phyloP scores from a whole-genome alignment of 202 grass and related monocot species.

The Schoenoplectus triqueter region DNA sequence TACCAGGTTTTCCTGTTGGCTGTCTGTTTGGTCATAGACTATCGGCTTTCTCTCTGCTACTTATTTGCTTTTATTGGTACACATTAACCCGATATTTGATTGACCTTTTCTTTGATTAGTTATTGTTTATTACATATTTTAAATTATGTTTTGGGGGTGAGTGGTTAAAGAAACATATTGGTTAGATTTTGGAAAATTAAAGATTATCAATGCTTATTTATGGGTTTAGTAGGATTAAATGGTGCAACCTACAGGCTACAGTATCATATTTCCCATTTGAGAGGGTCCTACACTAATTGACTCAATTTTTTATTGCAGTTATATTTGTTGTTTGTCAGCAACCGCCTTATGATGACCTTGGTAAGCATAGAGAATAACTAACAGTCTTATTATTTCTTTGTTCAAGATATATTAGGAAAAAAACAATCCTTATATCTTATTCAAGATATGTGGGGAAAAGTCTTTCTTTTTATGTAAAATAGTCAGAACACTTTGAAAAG shows the following conservation, averaged over 20 bases:
- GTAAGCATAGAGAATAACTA: conserved; percentile 44
- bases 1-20: conserved; percentile 76
- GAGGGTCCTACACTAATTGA: conserved; percentile 39
- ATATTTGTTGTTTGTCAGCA: conserved; percentile 86
- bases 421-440: neutral
- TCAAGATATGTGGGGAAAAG: neutral
- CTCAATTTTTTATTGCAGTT: conserved; percentile 63
- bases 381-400: neutral
- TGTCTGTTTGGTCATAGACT: conserved; percentile 70
- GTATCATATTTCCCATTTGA: conserved; percentile 27
- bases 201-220: neutral
- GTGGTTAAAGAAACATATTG: neutral
- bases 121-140: conserved; percentile 13
- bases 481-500: neutral
- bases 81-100: conserved; percentile 32
- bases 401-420: neutral
- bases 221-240: conserved; percentile 4
- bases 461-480: neutral
- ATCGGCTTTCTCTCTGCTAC: conserved; percentile 72
- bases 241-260: no score
- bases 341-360: conserved; percentile 72
- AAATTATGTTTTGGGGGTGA: neutral
- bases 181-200: conserved; percentile 23
- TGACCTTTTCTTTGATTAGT: conserved; percentile 22
- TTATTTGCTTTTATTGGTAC: conserved; percentile 84